A percentile compares a stretch with the other conserved stretches of the same genome.
phyloP scores from a whole-genome alignment of 208 protist species.

The Porcisia hertigi region DNA sequence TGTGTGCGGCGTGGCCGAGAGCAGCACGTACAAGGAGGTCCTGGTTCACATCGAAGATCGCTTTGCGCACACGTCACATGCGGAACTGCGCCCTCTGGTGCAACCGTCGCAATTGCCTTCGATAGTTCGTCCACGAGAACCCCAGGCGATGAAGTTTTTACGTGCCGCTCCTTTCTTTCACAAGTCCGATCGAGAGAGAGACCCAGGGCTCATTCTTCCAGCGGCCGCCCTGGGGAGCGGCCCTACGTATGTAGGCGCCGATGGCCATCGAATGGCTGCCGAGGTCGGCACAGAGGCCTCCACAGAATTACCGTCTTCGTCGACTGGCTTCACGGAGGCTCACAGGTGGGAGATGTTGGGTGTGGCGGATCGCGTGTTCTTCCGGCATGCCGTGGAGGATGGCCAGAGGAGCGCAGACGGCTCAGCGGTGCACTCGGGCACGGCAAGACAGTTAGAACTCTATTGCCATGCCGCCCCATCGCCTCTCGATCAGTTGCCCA shows the following conservation, averaged over 20 bases:
- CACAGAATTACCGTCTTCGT: conserved; percentile 9
- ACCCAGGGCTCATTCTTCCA: background rate
- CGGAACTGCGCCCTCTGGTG: conserved; percentile 43
- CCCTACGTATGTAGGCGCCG: background rate
- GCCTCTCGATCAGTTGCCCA: conserved; percentile 23
- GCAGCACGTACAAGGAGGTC: conserved; percentile 47
- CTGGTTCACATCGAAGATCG: conserved; percentile 54
- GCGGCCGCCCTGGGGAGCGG: background rate
- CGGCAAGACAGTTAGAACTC: conserved; percentile 6
- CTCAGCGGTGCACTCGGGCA: background rate
- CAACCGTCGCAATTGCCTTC: conserved; percentile 47
- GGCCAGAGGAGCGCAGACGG: no score
- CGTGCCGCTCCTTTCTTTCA: conserved; percentile 24
- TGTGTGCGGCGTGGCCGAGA: conserved; percentile 29
- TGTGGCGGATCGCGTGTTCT: conserved; percentile 21
- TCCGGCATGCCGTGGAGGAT: conserved; percentile 5
- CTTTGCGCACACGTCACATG: conserved; percentile 35
- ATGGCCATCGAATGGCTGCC: background rate
- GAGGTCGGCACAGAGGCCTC: background rate
- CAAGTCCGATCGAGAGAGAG: background rate
- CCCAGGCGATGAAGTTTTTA: conserved; percentile 37
- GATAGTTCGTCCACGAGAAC: conserved; percentile 33
- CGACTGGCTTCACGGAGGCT: conserved; percentile 18
- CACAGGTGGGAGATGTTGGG: conserved; percentile 25
- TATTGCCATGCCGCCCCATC: conserved; percentile 8